phyloP scores from a whole-genome alignment of 441 rosid genomes.

The Lepidium campestre region DNA sequence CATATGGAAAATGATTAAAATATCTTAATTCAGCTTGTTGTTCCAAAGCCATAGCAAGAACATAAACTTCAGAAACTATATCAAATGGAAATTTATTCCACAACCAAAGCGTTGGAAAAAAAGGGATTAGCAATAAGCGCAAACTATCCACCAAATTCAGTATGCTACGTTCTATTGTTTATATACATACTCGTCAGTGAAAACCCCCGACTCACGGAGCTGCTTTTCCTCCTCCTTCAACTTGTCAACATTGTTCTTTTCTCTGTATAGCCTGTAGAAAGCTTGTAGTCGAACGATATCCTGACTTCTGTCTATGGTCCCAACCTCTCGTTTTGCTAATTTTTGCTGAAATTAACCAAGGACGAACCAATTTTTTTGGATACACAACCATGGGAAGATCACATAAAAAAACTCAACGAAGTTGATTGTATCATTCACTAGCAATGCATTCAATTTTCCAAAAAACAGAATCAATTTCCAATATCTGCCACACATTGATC shows the following conservation, averaged over 20 bases:
- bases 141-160: not conserved
- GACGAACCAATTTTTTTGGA: not conserved
- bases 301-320: conserved; percentile 79
- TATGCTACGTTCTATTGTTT: not conserved
- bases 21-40: not conserved
- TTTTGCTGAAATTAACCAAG: conserved; percentile 69
- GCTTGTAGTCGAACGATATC: conserved; percentile 78
- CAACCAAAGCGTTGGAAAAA: not conserved
- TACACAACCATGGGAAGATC: not conserved
- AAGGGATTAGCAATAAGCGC: not conserved
- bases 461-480: not conserved
- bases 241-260: conserved; percentile 68
- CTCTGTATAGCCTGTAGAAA: conserved; percentile 76
- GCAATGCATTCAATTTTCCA: not conserved
- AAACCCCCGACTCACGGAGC: conserved; percentile 70
- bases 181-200: conserved; percentile 75
- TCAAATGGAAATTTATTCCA: not conserved
- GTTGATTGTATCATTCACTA: not conserved
- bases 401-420: not conserved
- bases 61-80: not conserved
- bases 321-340: conserved; percentile 84
- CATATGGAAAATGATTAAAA: not conserved
- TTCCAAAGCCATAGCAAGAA: not conserved
- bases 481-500: not conserved
- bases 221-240: conserved; percentile 75